Evolutionary conservation across 1,284 basidiomycete genomes (phyloP), one percentile per base, ranked within the genome.

Genomic region (Ustilago hordei): DNA sequence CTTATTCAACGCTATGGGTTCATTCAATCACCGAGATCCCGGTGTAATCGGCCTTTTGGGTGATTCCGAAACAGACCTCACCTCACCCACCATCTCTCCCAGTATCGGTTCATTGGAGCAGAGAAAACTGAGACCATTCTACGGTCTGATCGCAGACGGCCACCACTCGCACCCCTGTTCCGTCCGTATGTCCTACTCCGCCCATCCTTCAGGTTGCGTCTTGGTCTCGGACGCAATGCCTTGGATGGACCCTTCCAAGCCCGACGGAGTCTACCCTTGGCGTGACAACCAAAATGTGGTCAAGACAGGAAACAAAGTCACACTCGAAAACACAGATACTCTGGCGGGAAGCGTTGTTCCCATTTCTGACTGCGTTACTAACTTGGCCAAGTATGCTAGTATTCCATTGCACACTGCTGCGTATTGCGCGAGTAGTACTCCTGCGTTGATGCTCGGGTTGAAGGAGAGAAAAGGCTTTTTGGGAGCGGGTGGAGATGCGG

Each of bases 1-100:
- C 86, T 88, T 95, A 23, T 95, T 95, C 90, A 96, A 96, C 81
- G 93, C 93, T 6, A 95, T 95, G 93, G 92, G 93, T 4, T 92
- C 92, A 80, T 87, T 95, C 60, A 93, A 93, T 84, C 93, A 94
- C 81, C 77, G 77, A 13, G 69, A 75, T 36, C 77, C 77, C 0
- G 73, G 73, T 8, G 93, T 95, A 80, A 94, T 95, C 69, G 94
- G 94, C 34, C 89, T 95, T 7, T 88, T 96, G 50, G 93, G 93
- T 34, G 90, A 92, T 23, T 92, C 31, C 19, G 60, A 64, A 19
- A 53, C 56, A 32, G 76, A 53, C 52, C 70, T 79, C 41, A 34
- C 41, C 12, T 56, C 55, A 28, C 13, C 17, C 39, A 6, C 11
- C 39, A 41, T 41, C 39, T 17, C 39, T 41, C 39, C 39, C 1